Base-by-base conservation (phyloP, 2,329 filamentous ascomycete genomes). In the Aureobasidium sp. region DNA sequence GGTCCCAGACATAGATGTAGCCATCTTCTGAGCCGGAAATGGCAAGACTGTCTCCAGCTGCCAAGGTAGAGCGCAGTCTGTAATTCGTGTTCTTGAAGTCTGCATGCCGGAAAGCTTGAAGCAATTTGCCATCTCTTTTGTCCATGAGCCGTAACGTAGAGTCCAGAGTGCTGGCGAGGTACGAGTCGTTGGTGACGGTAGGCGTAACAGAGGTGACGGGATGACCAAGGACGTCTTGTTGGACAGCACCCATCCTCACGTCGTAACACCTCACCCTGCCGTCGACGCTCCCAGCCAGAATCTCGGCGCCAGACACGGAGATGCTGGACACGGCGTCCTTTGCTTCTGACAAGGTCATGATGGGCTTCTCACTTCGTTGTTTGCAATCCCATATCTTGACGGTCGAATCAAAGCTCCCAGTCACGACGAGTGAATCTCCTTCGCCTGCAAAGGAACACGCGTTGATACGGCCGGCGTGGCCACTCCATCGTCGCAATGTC, bases 231-330 rank as follows among this genome's bases (percentile, higher is more conserved):
- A 88, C 81, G 70, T 95, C 89, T 1, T 80, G 81, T 4, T 81
- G 79, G 44, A 83, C 76, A 49, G 74, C 75, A 0, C 90, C 90
- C 76, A 81, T 86, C 52, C 89, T 78, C 35, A 95, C 71, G 71
- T 97, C 91, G 70, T 97, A 96, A 56, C 77, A 77, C 51, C 91
- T 75, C 1, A 94, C 80, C 55, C 86, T 76, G 2, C 90, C 90
- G 70, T 97, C 91, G 54, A 95, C 88, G 66, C 88, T 90, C 0
- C 85, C 89, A 1, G 80, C 78, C 1, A 89, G 69, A 45, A 97
- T 80, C 68, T 77, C 73, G 11, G 64, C 61, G 16, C 71, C 74
- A 16, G 61, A 55, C 2, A 78, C 67, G 6, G 64, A 61, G 7
- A 79, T 58, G 53, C 68, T 68, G 3, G 68, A 69, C 22, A 90